Evolutionary conservation across 495 filamentous ascomycete species (phyloP).

Genomic region (Aspergillus nanangensis): DNA sequence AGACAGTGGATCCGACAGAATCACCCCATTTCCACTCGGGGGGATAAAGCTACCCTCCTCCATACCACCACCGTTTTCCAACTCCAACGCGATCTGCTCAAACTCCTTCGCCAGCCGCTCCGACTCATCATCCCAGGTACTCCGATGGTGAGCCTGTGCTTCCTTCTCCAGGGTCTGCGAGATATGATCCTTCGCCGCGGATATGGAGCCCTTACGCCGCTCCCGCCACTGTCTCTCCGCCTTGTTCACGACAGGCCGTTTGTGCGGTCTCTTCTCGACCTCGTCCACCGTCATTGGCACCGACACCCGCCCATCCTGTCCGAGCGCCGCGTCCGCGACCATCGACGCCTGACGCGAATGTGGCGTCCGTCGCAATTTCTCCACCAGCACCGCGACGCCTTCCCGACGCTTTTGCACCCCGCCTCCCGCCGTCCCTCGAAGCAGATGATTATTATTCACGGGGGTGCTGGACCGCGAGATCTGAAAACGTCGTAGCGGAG

Average conservation of each 20-base stretch:
- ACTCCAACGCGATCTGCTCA: conserved; percentile 43
- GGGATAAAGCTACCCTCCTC: conserved; percentile 13
- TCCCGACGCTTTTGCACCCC: conserved; percentile 39
- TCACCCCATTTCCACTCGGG: no score
- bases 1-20: neutral
- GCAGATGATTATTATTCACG: conserved; percentile 16
- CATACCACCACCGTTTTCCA: conserved; percentile 22
- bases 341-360: conserved; percentile 39
- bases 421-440: conserved; percentile 12
- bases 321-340: conserved; percentile 28
- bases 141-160: conserved; percentile 25
- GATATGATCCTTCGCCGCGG: conserved; percentile 37
- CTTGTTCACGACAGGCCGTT: conserved; percentile 41
- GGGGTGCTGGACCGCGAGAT: conserved; percentile 34
- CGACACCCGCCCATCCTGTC: conserved; percentile 7
- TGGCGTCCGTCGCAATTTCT: conserved; percentile 34
- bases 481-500: conserved; percentile 38
- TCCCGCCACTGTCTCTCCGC: conserved; percentile 42
- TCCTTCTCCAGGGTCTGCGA: conserved; percentile 30
- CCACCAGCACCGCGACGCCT: conserved; percentile 38
- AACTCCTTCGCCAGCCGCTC: conserved; percentile 41
- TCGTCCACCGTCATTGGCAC: neutral
- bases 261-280: no score
- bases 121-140: conserved; percentile 40
- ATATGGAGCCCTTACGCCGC: conserved; percentile 31